Conservation (phyloP, 495 filamentous ascomycete species). For the Recurvomyces mirabilis region DNA sequence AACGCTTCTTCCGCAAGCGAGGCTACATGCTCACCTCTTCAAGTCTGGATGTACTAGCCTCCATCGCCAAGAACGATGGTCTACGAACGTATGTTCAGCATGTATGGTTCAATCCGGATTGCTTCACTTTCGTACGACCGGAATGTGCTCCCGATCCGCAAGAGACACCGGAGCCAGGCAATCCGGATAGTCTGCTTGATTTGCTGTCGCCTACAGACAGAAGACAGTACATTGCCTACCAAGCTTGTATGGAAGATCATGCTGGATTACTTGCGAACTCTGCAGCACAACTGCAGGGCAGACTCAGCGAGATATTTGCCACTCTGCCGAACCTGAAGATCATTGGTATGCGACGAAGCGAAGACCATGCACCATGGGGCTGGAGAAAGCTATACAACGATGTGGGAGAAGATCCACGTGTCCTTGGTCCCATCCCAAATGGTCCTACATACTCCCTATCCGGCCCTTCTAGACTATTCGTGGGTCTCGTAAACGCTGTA, state of each 20-base stretch:
- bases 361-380: slow-evolving; percentile 19
- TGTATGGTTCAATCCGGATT: slow-evolving; percentile 22
- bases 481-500: slow-evolving; percentile 7
- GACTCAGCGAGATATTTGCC: slow-evolving; percentile 1
- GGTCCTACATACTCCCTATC: slow-evolving; percentile 3
- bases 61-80: slow-evolving; percentile 7
- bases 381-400: slow-evolving; percentile 5
- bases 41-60: slow-evolving; percentile 3
- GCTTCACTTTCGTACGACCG: slow-evolving; percentile 10
- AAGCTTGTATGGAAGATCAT: slow-evolving; percentile 10
- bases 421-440: slow-evolving; percentile 7
- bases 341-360: slow-evolving; percentile 18
- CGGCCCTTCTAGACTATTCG: slow-evolving; percentile 11
- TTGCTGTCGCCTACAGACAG: slow-evolving; percentile 1
- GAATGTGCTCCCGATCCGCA: slow-evolving; percentile 7
- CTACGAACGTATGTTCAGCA: slow-evolving; percentile 16
- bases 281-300: not conserved
- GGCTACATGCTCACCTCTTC: slow-evolving; percentile 17
- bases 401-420: slow-evolving; percentile 14
- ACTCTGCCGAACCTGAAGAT: slow-evolving; percentile 13
- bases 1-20: slow-evolving; percentile 20
- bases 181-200: slow-evolving; percentile 3
- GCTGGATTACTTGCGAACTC: not conserved
- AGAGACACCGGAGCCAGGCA: not conserved
- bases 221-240: slow-evolving; percentile 4